Evolutionary conservation across 208 protist genomes (phyloP).

Genomic region (Crithidia mellificae): DNA sequence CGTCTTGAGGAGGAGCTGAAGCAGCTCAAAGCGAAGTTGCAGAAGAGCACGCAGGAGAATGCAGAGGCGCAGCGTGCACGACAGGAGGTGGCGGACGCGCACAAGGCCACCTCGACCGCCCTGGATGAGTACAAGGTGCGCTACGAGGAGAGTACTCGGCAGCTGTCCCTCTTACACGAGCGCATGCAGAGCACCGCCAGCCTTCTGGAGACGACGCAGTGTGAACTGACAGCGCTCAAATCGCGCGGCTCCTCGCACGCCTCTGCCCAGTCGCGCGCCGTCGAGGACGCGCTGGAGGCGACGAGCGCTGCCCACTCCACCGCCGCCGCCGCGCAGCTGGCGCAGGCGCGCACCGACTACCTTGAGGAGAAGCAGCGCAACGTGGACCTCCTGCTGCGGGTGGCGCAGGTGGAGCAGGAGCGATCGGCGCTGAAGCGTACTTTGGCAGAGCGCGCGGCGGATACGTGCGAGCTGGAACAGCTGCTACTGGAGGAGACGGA

Average conservation of each 20-base stretch:
- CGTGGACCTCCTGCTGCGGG: constrained; percentile 66
- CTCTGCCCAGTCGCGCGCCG: constrained; percentile 25
- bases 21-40: constrained; percentile 30
- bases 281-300: constrained; percentile 37
- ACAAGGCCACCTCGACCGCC: constrained; percentile 7
- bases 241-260: constrained; percentile 32
- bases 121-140: constrained; percentile 47
- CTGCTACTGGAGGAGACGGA: constrained; percentile 80
- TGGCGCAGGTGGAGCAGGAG: constrained; percentile 57
- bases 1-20: constrained; percentile 32
- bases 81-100: constrained; percentile 33
- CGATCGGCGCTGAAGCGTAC: constrained; percentile 40
- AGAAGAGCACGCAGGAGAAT: constrained; percentile 17
- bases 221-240: constrained; percentile 42
- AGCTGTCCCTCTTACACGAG: constrained; percentile 36
- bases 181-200: constrained; percentile 47
- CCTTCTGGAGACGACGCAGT: constrained; percentile 56
- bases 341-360: constrained; percentile 56
- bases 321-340: constrained; percentile 40
- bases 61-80: constrained; percentile 23
- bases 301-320: constrained; percentile 1
- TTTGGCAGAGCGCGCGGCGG: constrained; percentile 26
- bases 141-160: constrained; percentile 39
- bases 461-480: constrained; percentile 69
- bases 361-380: constrained; percentile 76